phyloP scores from a whole-genome alignment of 2,329 filamentous ascomycete species.

The Gyromitra esculenta region DNA sequence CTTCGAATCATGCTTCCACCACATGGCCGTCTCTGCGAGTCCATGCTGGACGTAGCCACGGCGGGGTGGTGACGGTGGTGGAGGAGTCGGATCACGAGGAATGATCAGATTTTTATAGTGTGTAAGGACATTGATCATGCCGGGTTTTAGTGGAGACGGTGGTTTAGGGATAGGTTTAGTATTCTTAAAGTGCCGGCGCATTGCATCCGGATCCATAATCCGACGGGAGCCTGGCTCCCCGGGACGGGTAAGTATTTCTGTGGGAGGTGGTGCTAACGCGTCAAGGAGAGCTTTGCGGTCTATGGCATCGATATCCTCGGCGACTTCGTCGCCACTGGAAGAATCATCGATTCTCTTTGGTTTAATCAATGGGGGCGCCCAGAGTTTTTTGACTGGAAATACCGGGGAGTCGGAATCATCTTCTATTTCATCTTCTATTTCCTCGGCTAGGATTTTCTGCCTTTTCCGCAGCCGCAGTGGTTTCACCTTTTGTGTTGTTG shows the following conservation, averaged over 20 bases:
- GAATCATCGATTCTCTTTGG: background rate
- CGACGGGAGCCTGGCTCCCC: background rate
- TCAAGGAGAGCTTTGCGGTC: background rate
- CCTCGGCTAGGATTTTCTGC: background rate
- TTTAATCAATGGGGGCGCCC: background rate
- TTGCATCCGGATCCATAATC: background rate
- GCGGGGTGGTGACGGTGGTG: background rate
- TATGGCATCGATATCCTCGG: background rate
- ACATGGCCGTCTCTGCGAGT: constrained; percentile 25
- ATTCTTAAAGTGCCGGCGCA: constrained; percentile 12
- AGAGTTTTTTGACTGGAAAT: background rate
- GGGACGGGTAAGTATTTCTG: background rate
- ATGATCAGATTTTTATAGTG: constrained; percentile 11
- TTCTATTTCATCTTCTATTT: background rate
- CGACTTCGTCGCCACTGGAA: constrained; percentile 7
- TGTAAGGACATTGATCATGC: constrained; percentile 33
- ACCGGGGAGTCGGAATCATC: background rate
- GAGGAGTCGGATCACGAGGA: background rate
- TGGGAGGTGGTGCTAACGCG: background rate
- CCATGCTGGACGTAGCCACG: background rate
- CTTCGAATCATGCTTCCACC: constrained; percentile 25
- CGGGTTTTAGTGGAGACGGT: background rate
- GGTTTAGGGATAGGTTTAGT: background rate
- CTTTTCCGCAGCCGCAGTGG: background rate
- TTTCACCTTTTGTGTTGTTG: background rate